phyloP scores from a whole-genome alignment of 495 filamentous ascomycete species.

The Aspergillus coremiiformis region DNA sequence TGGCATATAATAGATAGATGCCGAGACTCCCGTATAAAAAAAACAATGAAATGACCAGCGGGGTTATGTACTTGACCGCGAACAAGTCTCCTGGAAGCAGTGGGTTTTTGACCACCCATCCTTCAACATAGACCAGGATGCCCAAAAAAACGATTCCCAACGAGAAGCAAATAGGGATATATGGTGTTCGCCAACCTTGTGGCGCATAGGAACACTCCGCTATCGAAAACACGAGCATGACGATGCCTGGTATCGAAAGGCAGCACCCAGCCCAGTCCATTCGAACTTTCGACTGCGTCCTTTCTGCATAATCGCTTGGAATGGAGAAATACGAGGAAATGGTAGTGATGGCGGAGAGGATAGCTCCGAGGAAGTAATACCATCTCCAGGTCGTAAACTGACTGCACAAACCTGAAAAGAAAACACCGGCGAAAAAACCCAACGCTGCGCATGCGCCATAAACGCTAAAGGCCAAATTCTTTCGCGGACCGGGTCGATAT shows the following conservation, averaged over 20 bases:
- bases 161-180: constrained; percentile 57
- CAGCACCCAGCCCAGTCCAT: constrained; percentile 68
- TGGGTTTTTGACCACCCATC: constrained; percentile 64
- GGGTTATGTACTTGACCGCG: constrained; percentile 61
- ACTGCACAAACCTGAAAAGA: constrained; percentile 64
- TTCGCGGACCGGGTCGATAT: constrained; percentile 77
- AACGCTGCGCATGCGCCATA: constrained; percentile 72
- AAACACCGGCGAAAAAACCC: constrained; percentile 78
- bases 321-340: constrained; percentile 55
- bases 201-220: constrained; percentile 67
- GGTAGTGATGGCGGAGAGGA: constrained; percentile 43
- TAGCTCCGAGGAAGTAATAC: constrained; percentile 74
- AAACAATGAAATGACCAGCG: constrained; percentile 60
- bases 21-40: constrained; percentile 71
- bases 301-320: constrained; percentile 54
- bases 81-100: constrained; percentile 72
- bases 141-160: constrained; percentile 42
- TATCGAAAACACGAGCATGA: constrained; percentile 71
- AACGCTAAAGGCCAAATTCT: constrained; percentile 76
- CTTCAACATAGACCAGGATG: constrained; percentile 62
- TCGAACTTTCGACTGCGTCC: constrained; percentile 32
- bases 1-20: constrained; percentile 70
- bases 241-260: constrained; percentile 57
- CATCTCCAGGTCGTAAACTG: constrained; percentile 62
- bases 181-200: constrained; percentile 63